Evolutionary conservation across 2,329 filamentous ascomycete genomes (phyloP).

Genomic region (Hymenoscyphus occultus): DNA sequence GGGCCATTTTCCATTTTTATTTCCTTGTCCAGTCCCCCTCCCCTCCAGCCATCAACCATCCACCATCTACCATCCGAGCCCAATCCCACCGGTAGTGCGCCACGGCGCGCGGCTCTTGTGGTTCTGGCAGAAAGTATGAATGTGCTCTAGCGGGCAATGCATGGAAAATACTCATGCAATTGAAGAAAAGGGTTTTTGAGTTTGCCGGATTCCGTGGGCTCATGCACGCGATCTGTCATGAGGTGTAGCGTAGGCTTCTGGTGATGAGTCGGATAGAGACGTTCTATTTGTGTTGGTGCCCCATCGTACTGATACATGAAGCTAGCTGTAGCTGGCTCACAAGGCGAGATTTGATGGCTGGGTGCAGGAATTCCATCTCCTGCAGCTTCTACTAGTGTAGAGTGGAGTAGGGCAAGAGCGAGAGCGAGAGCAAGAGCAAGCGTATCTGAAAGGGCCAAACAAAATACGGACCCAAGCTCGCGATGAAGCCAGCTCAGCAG

Average conservation of each 20-base stretch:
- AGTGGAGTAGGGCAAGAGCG: too few relatives aligned
- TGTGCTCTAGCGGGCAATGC: background rate
- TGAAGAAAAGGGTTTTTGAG: background rate
- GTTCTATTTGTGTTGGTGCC: slow-evolving; percentile 5
- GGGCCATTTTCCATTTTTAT: background rate
- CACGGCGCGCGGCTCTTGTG: slow-evolving; percentile 1
- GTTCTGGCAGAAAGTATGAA: slow-evolving; percentile 4
- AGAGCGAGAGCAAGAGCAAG: background rate
- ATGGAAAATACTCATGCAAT: background rate
- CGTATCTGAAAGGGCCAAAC: background rate
- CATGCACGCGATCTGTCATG: slow-evolving; percentile 5
- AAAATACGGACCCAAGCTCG: background rate
- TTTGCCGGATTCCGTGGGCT: background rate
- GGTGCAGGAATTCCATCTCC: background rate
- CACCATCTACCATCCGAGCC: background rate
- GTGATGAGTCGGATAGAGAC: slow-evolving; percentile 3
- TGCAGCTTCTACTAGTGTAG: too few relatives aligned
- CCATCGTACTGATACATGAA: background rate
- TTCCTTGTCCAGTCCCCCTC: background rate
- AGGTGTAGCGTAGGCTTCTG: background rate
- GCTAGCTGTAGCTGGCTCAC: too few relatives aligned
- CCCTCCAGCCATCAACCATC: too few relatives aligned
- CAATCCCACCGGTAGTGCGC: background rate
- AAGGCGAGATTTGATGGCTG: slow-evolving; percentile 8
- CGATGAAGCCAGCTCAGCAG: background rate